Conservation (phyloP, 1,284 basidiomycete species). For the Malassezia nana region DNA sequence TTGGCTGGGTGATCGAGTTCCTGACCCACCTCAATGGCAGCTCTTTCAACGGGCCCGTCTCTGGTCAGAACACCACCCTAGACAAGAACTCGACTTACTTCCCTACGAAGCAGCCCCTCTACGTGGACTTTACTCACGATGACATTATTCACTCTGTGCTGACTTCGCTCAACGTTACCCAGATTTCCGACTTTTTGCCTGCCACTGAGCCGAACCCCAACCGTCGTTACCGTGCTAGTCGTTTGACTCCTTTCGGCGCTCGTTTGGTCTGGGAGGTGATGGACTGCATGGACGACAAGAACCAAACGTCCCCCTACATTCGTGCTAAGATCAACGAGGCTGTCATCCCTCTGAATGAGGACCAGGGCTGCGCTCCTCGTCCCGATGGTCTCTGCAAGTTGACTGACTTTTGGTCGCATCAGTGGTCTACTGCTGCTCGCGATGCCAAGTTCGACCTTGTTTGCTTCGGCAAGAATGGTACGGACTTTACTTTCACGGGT, state of each 20-base stretch:
- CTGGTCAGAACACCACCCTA: conserved; percentile 37
- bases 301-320: conserved; percentile 54
- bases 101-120: conserved; percentile 37
- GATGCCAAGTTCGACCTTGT: conserved; percentile 38
- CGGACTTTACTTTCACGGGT: conserved; percentile 23
- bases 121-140: conserved; percentile 43
- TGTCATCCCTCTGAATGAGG: conserved; percentile 59
- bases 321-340: conserved; percentile 67
- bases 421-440: conserved; percentile 22
- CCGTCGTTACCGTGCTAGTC: conserved; percentile 27
- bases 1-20: conserved; percentile 59
- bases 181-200: conserved; percentile 27
- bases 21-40: conserved; percentile 28
- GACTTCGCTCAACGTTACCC: conserved; percentile 38
- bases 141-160: conserved; percentile 33
- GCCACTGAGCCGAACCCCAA: conserved; percentile 21
- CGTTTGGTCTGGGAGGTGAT: conserved; percentile 30
- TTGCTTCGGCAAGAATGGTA: conserved; percentile 37
- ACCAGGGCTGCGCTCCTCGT: conserved; percentile 56
- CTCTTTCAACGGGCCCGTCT: conserved; percentile 19
- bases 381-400: conserved; percentile 72
- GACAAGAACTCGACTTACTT: conserved; percentile 27
- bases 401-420: conserved; percentile 58
- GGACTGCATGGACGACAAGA: conserved; percentile 18
- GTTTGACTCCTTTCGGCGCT: conserved; percentile 34